Percentiles rank a stretch among this genome's conserved stretches.
These are phyloP conservation scores for Boletus speciosus DNA, from an alignment of 768 basidiomycete species.

Conservation along the genomic window DNA sequence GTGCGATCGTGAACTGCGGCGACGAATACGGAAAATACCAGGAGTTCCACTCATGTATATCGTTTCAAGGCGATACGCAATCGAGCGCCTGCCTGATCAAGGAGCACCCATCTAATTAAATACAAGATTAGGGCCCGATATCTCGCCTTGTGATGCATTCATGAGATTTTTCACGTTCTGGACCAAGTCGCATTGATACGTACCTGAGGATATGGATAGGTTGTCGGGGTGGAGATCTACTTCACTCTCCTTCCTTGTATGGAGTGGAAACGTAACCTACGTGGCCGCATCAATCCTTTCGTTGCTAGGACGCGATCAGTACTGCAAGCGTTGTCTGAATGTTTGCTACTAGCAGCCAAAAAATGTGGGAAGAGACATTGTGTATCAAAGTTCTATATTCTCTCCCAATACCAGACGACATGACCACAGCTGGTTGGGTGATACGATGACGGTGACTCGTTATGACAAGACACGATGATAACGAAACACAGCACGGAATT, in stretches of 20 bases:
- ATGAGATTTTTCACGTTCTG: slow-evolving; percentile 1
- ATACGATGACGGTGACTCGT: too few relatives aligned
- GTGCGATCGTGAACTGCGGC: slow-evolving; percentile 91
- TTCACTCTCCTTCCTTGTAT: background rate
- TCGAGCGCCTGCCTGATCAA: slow-evolving; percentile 93
- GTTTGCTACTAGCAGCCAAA: too few relatives aligned
- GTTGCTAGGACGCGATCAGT: too few relatives aligned
- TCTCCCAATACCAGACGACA: too few relatives aligned
- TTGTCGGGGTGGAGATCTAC: background rate
- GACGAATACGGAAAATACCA: slow-evolving; percentile 88
- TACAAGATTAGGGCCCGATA: background rate
- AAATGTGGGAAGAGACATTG: too few relatives aligned
- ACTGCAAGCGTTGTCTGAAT: too few relatives aligned
- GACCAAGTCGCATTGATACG: background rate
- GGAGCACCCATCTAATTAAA: slow-evolving; percentile 61
- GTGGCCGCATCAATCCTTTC: background rate
- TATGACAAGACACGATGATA: too few relatives aligned
- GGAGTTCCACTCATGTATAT: slow-evolving; percentile 98
- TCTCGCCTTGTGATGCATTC: background rate
- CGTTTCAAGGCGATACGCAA: slow-evolving; percentile 85
- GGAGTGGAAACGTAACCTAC: background rate
- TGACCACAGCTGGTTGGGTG: too few relatives aligned
- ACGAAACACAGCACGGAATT: too few relatives aligned
- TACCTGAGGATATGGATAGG: background rate
- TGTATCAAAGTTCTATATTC: too few relatives aligned